Evolutionary conservation across 495 filamentous ascomycete species (phyloP), one percentile per base, ranked within the genome.

Genomic region (Articulospora tetracladia): DNA sequence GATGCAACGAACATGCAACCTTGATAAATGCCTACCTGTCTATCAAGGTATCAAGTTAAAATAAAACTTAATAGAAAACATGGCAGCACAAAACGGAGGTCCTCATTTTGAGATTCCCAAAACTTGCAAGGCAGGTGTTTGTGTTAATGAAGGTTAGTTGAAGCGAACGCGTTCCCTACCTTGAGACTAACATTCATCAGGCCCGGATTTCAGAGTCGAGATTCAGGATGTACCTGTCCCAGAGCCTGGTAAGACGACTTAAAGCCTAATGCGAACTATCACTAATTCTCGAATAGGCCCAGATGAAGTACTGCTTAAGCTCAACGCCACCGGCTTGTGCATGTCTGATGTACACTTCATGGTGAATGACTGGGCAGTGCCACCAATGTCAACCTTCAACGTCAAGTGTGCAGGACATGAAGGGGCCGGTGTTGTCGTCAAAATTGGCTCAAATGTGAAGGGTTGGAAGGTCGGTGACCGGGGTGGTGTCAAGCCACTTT

Each of bases 361-460:
- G 76, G 59, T 74, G 41, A 69, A 68, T 19, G 77, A 80, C 66
- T 68, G 76, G 59, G 76, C 72, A 1, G 26, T 75, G 1, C 77
- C 79, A 1, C 66, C 70, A 17, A 83, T 84, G 80, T 75, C 71
- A 1, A 25, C 53, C 0, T 81, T 80, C 46, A 74, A 75, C 2
- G 72, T 73, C 1, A 72, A 73, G 15, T 83, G 76, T 22, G 73
- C 82, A 0, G 82, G 82, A 13, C 82, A 85, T 62, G 81, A 85
- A 68, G 81, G 82, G 24, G 79, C 79, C 7, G 82, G 82, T 4
- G 72, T 83, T 0, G 77, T 85, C 3, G 81, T 83, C 4, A 76
- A 82, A 32, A 59, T 82, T 2, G 82, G 82, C 1, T 58, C 65
- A 23, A 76, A 78, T 19, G 82, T 85, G 15, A 79, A 72, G 57